Base-by-base conservation (phyloP, 441 rosid species). In the Capsella rubella region DNA sequence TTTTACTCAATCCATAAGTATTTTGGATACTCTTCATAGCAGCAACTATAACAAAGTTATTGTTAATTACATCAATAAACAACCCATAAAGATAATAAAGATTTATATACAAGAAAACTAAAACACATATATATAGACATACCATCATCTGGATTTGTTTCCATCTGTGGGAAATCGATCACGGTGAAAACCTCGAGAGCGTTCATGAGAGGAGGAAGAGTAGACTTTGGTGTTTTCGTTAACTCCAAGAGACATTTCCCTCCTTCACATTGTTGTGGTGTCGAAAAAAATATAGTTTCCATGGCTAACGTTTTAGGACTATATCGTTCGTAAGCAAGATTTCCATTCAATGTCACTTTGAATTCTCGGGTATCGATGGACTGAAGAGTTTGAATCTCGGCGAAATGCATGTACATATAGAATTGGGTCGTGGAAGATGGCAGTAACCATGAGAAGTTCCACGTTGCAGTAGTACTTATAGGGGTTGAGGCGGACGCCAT, bases 61-160 rank as follows among this genome's bases (percentile, higher is more conserved):
- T 53, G 56, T 53, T 46, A 53, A 21, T 21, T 2, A 34, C 7
- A 54, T 54, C 8, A 64, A 28, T 15, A 45, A 62, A 5, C 2
- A 25, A 21, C 4, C 18, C 46, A 68, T 32, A 2, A 21, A 42
- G 37, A 13, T 9, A 6, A 6, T 18, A 16, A 56, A n/a, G 2
- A 50, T 25, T 49, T 0, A 12, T 31, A 7, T n/a, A 13, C 14
- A 18, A 18, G 10, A 28, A 35, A 61, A 3, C 6, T 32, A 3
- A 51, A 51, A 21, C 28, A 9, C 39, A 56, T 6, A 47, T 21
- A 70, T 56, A 56, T 10, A 47, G 31, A 70, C 74, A 42, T 87
- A 87, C 87, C 83, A 47, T 87, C 89, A 34, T 66, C 70, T 49
- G 62, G 60, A 2, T 73, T 46, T 8, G 91, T 85, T 63, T 77